These are phyloP conservation scores for Kodamaea hsintzibuensis DNA, from an alignment of 805 yeast species.

Conservation along the genomic window DNA sequence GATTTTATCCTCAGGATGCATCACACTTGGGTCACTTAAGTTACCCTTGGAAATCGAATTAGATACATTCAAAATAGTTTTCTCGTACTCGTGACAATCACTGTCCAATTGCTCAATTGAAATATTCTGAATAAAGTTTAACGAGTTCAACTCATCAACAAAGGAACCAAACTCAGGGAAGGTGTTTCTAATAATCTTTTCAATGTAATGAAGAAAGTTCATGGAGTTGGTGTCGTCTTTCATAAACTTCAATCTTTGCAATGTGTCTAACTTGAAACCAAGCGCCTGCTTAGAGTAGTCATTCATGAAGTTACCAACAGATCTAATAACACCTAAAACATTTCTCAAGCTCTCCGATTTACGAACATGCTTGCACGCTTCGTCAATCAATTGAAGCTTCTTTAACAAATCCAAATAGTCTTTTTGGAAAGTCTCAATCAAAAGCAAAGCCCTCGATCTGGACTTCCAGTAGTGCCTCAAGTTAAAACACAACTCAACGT, in stretches of 20 bases:
- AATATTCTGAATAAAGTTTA: slow-evolving; percentile 63
- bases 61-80: slow-evolving; percentile 65
- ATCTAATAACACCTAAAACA: slow-evolving; percentile 79
- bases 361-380: slow-evolving; percentile 66
- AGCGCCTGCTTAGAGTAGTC: slow-evolving; percentile 87
- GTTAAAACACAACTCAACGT: slow-evolving; percentile 78
- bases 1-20: slow-evolving; percentile 85
- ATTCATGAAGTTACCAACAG: slow-evolving; percentile 97
- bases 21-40: slow-evolving; percentile 69
- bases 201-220: slow-evolving; percentile 92
- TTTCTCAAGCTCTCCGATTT: slow-evolving; percentile 66
- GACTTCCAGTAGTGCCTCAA: slow-evolving; percentile 90
- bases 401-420: slow-evolving; percentile 72
- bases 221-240: slow-evolving; percentile 85
- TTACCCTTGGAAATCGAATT: slow-evolving; percentile 80
- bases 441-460: slow-evolving; percentile 78
- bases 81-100: slow-evolving; percentile 68
- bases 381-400: slow-evolving; percentile 70
- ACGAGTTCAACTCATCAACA: slow-evolving; percentile 66
- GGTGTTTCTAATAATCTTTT: slow-evolving; percentile 77
- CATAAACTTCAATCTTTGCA: slow-evolving; percentile 85
- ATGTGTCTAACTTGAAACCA: slow-evolving; percentile 89
- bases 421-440: slow-evolving; percentile 68
- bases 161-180: slow-evolving; percentile 79
- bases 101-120: slow-evolving; percentile 78